Evolutionary conservation across 2,329 filamentous ascomycete genomes (phyloP).

Genomic region (Penicillium glabrum): DNA sequence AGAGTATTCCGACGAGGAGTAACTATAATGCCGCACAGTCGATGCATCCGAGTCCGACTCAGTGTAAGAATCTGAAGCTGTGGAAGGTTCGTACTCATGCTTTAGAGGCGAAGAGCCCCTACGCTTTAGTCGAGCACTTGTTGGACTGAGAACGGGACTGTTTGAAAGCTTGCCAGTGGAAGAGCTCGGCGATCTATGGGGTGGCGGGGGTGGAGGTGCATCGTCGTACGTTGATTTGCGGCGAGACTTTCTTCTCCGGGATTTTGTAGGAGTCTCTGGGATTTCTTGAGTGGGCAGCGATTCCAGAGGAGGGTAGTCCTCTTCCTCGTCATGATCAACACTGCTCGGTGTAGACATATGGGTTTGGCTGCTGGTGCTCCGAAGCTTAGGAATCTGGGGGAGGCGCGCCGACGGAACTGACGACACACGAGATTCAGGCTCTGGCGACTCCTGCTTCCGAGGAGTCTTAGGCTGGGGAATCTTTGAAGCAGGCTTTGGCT

Average conservation of each 20-base stretch:
- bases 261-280: constrained; percentile 27
- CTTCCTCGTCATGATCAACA: constrained; percentile 29
- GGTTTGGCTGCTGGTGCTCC: constrained; percentile 38
- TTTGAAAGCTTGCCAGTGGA: constrained; percentile 45
- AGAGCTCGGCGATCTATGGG: constrained; percentile 55
- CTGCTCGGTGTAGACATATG: constrained; percentile 27
- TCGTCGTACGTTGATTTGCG: constrained; percentile 32
- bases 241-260: constrained; percentile 25
- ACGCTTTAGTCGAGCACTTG: constrained; percentile 54
- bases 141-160: constrained; percentile 51
- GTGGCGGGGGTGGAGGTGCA: constrained; percentile 43
- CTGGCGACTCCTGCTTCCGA: constrained; percentile 24
- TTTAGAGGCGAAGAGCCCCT: constrained; percentile 91
- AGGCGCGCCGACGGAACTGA: constrained; percentile 48
- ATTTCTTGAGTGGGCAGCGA: constrained; percentile 14
- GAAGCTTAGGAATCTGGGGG: constrained; percentile 45
- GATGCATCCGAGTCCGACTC: constrained; percentile 54
- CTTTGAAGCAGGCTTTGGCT: constrained; percentile 11
- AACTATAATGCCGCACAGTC: constrained; percentile 53
- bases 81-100: constrained; percentile 92
- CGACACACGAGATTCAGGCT: constrained; percentile 41
- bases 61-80: constrained; percentile 58
- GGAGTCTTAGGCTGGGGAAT: constrained; percentile 22
- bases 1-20: constrained; percentile 23
- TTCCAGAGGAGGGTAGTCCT: constrained; percentile 29